Evolutionary conservation across 106 monocot species (phyloP).

Genomic region (Dendrobium catenatum): DNA sequence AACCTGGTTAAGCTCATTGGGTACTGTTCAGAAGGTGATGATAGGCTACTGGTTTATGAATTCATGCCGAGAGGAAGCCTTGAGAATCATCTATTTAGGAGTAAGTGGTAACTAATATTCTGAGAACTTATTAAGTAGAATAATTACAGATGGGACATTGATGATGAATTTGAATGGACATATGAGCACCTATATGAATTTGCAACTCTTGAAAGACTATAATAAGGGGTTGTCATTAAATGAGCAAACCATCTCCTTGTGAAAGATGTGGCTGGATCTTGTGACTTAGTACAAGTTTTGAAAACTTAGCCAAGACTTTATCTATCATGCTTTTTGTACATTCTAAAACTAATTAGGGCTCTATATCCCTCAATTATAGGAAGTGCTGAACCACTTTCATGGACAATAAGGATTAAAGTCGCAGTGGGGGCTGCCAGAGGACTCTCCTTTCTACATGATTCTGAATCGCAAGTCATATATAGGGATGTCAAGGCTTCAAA

Average conservation of each 20-base stretch:
- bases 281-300: no score
- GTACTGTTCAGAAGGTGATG: constrained; percentile 25
- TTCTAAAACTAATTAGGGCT: neutral
- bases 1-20: constrained; percentile 36
- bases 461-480: constrained; percentile 50
- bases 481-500: constrained; percentile 64
- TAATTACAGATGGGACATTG: no score
- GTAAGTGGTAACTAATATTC: constrained; percentile 8
- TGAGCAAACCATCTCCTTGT: no score
- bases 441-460: constrained; percentile 44
- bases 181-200: no score
- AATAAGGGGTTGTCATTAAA: no score
- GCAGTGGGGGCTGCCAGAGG: constrained; percentile 54
- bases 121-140: neutral
- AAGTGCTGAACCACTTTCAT: constrained; percentile 43
- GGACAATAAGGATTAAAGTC: constrained; percentile 48
- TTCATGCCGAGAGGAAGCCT: constrained; percentile 32
- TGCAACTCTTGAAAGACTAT: no score
- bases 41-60: constrained; percentile 28
- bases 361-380: constrained; percentile 11
- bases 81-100: constrained; percentile 33
- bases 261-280: no score
- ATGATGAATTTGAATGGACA: no score
- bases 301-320: neutral
- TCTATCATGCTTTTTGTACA: neutral